Conservation (phyloP, 129 eudicot species). For the Logfia minima region DNA sequence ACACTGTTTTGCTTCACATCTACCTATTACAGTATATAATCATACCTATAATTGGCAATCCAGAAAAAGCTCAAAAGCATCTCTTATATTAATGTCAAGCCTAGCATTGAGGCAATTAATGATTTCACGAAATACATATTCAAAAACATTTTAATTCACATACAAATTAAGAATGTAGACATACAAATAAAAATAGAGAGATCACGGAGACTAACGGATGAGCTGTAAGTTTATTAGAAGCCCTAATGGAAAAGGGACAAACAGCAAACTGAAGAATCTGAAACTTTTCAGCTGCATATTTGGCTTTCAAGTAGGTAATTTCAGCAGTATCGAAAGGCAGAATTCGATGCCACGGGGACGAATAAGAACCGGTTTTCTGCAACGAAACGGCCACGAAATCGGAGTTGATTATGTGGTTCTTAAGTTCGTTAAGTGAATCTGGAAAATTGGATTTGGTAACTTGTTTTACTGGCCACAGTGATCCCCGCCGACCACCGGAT, state of each 20-base stretch:
- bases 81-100: not conserved
- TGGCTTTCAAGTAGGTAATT: constrained; percentile 70
- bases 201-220: constrained; percentile 55
- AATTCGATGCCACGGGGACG: constrained; percentile 72
- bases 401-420: constrained; percentile 45
- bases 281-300: constrained; percentile 72
- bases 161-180: not conserved
- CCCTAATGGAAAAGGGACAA: constrained; percentile 80
- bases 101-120: not conserved
- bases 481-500: constrained; percentile 15
- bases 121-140: not conserved
- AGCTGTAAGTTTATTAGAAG: constrained; percentile 58
- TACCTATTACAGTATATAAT: not conserved
- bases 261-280: constrained; percentile 84
- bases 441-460: constrained; percentile 75
- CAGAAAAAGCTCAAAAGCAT: not conserved
- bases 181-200: not conserved
- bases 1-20: constrained; percentile 3
- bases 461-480: constrained; percentile 55
- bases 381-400: constrained; percentile 77
- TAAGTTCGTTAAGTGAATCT: constrained; percentile 44
- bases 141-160: not conserved
- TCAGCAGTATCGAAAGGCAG: constrained; percentile 71
- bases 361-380: constrained; percentile 70
- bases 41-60: not conserved